Evolutionary conservation across 2,329 filamentous ascomycete species (phyloP).

Genomic region (Scedosporium boydii): DNA sequence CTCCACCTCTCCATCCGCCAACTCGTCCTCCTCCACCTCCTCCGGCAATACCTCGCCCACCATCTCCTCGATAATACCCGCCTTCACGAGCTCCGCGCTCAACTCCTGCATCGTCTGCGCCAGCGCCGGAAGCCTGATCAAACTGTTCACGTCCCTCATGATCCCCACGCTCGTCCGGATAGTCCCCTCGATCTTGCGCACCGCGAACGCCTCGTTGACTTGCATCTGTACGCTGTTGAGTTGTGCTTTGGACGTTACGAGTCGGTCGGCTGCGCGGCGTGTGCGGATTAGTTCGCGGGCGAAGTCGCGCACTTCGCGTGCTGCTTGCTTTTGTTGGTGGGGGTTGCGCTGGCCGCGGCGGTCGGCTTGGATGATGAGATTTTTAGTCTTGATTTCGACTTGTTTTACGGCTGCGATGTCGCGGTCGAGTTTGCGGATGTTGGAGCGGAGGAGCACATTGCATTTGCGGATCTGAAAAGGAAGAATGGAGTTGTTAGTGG

Average conservation of each 20-base stretch:
- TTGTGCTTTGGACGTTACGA: slow-evolving; percentile 84
- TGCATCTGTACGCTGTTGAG: slow-evolving; percentile 93
- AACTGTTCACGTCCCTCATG: slow-evolving; percentile 91
- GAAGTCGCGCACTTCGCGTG: slow-evolving; percentile 76
- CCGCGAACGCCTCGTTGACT: slow-evolving; percentile 90
- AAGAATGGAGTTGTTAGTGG: not conserved
- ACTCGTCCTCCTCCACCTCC: slow-evolving; percentile 64
- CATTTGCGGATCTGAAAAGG: slow-evolving; percentile 80
- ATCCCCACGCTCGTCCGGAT: slow-evolving; percentile 80
- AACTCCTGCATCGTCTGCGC: slow-evolving; percentile 84
- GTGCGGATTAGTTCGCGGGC: slow-evolving; percentile 78
- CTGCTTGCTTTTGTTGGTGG: slow-evolving; percentile 67
- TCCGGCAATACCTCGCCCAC: slow-evolving; percentile 77
- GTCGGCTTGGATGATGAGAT: slow-evolving; percentile 73
- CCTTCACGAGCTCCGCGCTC: slow-evolving; percentile 79
- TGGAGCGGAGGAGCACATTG: slow-evolving; percentile 78
- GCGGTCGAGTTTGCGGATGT: slow-evolving; percentile 89
- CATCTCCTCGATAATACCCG: slow-evolving; percentile 97
- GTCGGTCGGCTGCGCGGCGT: slow-evolving; percentile 62
- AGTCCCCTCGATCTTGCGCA: slow-evolving; percentile 90
- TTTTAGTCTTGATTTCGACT: slow-evolving; percentile 76
- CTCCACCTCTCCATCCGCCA: slow-evolving; percentile 74
- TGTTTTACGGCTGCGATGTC: slow-evolving; percentile 73
- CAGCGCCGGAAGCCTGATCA: slow-evolving; percentile 68
- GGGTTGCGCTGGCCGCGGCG: slow-evolving; percentile 74